Evolutionary conservation across 306 rosid species (phyloP).

Genomic region (Sesbania bispinosa): DNA sequence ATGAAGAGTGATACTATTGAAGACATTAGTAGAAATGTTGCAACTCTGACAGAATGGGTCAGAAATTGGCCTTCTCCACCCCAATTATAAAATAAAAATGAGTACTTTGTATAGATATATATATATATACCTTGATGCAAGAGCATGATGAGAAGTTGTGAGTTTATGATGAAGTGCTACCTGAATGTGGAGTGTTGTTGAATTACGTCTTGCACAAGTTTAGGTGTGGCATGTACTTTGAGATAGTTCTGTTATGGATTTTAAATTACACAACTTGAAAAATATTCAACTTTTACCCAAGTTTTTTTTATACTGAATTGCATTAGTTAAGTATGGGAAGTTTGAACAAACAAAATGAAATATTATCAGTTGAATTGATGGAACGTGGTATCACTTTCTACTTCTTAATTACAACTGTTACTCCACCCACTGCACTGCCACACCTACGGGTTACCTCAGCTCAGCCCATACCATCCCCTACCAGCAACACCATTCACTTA

Average conservation of each 20-base stretch:
- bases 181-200: background rate
- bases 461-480: too few species aligned
- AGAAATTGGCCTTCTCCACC: constrained; percentile 52
- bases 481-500: too few species aligned
- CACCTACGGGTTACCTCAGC: too few species aligned
- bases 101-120: too few species aligned
- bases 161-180: background rate
- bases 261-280: background rate
- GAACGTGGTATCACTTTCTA: background rate
- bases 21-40: constrained; percentile 57
- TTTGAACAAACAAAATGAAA: background rate
- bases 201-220: constrained; percentile 7
- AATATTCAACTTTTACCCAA: background rate
- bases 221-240: background rate
- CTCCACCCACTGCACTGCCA: background rate
- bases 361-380: background rate
- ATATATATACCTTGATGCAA: background rate
- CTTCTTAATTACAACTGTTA: background rate
- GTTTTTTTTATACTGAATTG: background rate
- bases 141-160: background rate
- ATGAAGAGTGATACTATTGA: constrained; percentile 60
- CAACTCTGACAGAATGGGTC: constrained; percentile 67
- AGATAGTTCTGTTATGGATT: background rate
- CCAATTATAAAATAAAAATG: background rate
- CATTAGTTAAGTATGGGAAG: background rate